Percentiles rank a stretch among this genome's conserved stretches.
Conservation (phyloP, 192 early-diverging fungal species). For the Rhizophagus prolifer region DNA sequence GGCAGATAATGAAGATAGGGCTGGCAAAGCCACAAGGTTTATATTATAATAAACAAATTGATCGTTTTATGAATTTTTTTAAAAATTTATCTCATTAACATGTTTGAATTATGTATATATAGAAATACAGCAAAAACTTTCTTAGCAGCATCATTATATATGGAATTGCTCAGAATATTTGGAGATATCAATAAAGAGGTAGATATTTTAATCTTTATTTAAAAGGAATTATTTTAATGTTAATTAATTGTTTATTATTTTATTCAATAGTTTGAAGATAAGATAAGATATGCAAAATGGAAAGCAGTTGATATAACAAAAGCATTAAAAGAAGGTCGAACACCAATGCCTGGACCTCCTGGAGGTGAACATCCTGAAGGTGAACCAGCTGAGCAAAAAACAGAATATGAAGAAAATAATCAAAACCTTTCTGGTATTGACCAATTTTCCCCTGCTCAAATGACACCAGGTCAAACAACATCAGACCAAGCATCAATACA, state of each 20-base stretch:
- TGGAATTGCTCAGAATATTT: constrained; percentile 86
- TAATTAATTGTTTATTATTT: neutral
- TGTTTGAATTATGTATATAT: constrained; percentile 1
- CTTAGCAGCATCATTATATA: constrained; percentile 84
- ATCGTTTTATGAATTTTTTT: neutral
- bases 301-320: constrained; percentile 93
- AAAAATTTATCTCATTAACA: neutral
- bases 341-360: constrained; percentile 61
- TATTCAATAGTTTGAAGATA: constrained; percentile 62
- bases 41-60: neutral
- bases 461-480: neutral
- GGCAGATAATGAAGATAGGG: constrained; percentile 93
- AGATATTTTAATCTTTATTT: constrained; percentile 13
- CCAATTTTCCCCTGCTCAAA: constrained; percentile 36
- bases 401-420: neutral
- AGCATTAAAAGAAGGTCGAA: constrained; percentile 81
- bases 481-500: no score
- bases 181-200: constrained; percentile 70
- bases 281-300: constrained; percentile 96
- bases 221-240: neutral
- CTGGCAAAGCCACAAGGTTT: constrained; percentile 77
- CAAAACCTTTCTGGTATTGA: constrained; percentile 30
- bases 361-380: constrained; percentile 42
- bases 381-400: neutral
- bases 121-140: constrained; percentile 89